Base-by-base conservation (phyloP, 345 rosid genomes). In the Linum lewisii region DNA sequence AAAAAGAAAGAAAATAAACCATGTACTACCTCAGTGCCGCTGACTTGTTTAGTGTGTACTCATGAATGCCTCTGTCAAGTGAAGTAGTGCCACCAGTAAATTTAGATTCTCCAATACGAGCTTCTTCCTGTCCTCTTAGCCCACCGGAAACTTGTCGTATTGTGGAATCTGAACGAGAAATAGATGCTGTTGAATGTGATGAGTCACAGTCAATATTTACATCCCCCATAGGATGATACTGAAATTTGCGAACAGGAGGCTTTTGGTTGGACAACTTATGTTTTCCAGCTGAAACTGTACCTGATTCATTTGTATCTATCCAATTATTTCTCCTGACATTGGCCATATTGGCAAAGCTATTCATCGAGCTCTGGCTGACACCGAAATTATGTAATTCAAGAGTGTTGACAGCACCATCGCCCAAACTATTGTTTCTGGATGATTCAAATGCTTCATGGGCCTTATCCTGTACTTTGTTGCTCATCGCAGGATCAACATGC, bases 171-270 rank as follows among this genome's bases (percentile, higher is more conserved):
- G 70, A 51, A 69, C 66, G 79, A 42, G 79, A 20, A 61, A 52
- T 64, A 24, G 45, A 62, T 63, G 75, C 78, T 57, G 69, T 58
- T 65, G 74, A 81, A 66, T 61, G 60, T 47, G 78, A 72, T 65
- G 81, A 66, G 57, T 80, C 85, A 20, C 69, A 47, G 65, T 76
- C 84, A 58, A 63, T 72, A 72, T 78, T 88, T 63, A 82, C 60
- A 84, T 84, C 79, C 45, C 96, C 96, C 90, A 84, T 88, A n/a
- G 96, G 96, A 78, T 88, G 98, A 72, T 81, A 85, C 66, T 88
- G 92, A 81, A 91, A 88, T 74, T 75, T 90, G 66, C 85, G 89
- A 58, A 62, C 78, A 51, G 77, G 67, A 10, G 80, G 78, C 73
- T 72, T 81, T 58, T 68, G 67, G 74, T 64, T 70, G 52, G 83